Base-by-base conservation (phyloP, 768 basidiomycete species). In the Lactifluus piperatus region DNA sequence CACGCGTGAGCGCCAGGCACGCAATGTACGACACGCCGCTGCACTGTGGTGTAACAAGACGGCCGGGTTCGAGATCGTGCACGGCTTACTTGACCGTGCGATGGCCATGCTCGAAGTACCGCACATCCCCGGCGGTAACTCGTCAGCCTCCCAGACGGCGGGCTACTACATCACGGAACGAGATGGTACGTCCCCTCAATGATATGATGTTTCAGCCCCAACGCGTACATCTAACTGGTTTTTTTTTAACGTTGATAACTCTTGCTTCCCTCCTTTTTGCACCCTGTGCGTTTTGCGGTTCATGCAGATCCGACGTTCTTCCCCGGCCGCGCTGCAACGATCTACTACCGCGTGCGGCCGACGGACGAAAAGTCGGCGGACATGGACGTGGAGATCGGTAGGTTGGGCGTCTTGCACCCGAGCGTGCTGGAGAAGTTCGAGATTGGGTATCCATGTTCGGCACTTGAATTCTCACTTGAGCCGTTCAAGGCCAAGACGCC, bases 51-150 rank as follows among this genome's bases (percentile, higher is more conserved):
- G 94, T 73, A 95, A 95, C 73, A 91, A 91, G 75, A 91, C 87
- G 14, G 97, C 94, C 37, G 94, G 94, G 4, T 99, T 99, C 69
- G 94, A 99, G 76, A 81, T 95, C 61, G 86, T 94, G 11, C 97
- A 98, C 71, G 97, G 97, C 34, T 76, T 98, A 73, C 74, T 99
- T 64, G 94, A 98, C 73, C 79, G 94, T 51, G 81, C 91, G 37
- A 98, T 99, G 97, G 88, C 86, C 71, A 94, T 97, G 81, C 76
- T 99, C 22, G 95, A 97, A 64, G 80, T 99, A 36, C 88, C 92
- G 39, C 81, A 85, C 64, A 88, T 97, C 56, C 71, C 76, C 22
- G 81, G 76, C 58, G 71, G 68, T 32, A 81, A 88, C 66, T 73
- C n/a, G n/a, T n/a, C 68, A 37, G 75, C 80, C 60, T 82, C 83